Evolutionary conservation across 768 basidiomycete species (phyloP).

Genomic region (Chalciporus sphaerocephalus): DNA sequence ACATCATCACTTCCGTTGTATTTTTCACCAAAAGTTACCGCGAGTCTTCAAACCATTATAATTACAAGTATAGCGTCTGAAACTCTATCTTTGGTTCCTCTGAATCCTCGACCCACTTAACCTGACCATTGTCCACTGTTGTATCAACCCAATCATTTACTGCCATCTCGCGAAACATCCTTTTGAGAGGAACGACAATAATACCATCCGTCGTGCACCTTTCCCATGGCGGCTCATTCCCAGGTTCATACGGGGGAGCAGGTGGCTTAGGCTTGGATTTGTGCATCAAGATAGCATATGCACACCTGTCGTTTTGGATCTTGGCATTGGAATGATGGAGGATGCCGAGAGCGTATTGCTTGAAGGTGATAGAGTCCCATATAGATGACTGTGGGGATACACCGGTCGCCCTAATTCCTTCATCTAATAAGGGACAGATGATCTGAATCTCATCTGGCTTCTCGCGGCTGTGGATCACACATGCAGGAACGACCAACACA

Average conservation of each 20-base stretch:
- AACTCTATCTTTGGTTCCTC: too few species aligned
- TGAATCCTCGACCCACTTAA: too few species aligned
- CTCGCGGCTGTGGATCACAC: background rate
- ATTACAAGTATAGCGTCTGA: too few species aligned
- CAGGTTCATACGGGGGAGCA: background rate
- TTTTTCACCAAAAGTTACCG: too few species aligned
- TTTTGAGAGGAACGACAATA: too few species aligned
- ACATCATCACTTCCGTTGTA: too few species aligned
- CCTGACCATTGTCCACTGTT: too few species aligned
- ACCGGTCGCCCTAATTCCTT: background rate
- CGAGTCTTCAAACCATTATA: too few species aligned
- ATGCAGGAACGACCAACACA: background rate
- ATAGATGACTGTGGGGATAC: background rate
- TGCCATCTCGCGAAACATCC: too few species aligned
- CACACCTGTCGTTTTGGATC: background rate
- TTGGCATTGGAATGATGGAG: background rate
- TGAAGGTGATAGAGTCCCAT: background rate
- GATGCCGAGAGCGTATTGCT: background rate
- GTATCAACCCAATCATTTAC: too few species aligned
- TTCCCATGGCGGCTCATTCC: background rate
- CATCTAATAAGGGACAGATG: background rate
- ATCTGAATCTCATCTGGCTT: background rate
- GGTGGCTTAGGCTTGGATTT: background rate
- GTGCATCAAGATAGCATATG: background rate
- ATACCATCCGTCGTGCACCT: too few species aligned